Base-by-base conservation (phyloP, 169 alveolate genomes). In the Cryptosporidium meleagridis region DNA sequence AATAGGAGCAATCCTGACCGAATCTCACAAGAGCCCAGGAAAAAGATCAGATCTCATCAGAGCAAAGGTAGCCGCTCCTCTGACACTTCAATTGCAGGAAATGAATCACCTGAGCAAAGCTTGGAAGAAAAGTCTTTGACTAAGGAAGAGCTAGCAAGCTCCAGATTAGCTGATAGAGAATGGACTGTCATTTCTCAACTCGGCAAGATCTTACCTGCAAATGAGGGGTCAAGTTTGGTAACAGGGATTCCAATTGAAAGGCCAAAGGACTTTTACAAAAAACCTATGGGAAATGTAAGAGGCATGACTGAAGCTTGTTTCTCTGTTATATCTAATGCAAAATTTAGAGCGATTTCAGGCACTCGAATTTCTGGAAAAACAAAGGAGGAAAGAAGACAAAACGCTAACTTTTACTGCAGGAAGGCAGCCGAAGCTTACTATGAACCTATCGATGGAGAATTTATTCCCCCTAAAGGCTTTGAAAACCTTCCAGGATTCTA, bases 141-240 rank as follows among this genome's bases (percentile, higher is more conserved):
- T 10, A 37, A 65, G 51, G 44, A 31, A 10, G 72, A 65, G 31
- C 3, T 65, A 14, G 72, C 72, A n/a, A 65, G 72, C 10, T 37
- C 44, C 14, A 65, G 70, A 41, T 51, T 44, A 16, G 89, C 89
- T 23, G 89, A 80, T 65, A 37, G 62, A 8, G 89, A 80, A 41
- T 80, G 89, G 89, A 80, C 89, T 3, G 53, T 80, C 2, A 80
- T 80, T 21, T 62, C 80, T 65, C 59, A 80, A 26, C 33, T 80
- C 9, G 65, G 35, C 0, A 65, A 62, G 44, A 7, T 80, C 29
- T 44, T 80, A 26, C 26, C 75, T 37, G 51, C 69, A 26, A 37
- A 31, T 44, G 75, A 80, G 37, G 89, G 89, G 23, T 31, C 61
- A 4, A 65, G 62, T 44, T 45, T 80, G 37, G 89, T 80, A 5